Conservation (phyloP, 148 eudicot genomes). For the Rhododendron molle region DNA sequence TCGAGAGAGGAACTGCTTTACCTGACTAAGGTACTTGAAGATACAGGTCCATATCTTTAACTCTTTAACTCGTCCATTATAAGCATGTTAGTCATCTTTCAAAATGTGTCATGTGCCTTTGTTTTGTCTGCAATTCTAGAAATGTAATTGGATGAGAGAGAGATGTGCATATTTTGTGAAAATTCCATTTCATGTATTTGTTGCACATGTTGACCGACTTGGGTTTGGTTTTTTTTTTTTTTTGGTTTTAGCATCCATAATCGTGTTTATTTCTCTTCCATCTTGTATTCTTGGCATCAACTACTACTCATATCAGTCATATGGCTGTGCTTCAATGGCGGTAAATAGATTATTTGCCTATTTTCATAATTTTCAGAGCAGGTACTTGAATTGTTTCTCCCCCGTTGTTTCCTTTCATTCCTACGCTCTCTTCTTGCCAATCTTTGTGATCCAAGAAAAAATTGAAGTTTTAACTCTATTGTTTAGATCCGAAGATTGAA, state of each 20-base stretch:
- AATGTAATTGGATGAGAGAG: not conserved
- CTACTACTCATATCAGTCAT: not conserved
- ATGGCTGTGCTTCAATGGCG: not conserved
- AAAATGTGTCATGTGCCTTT: not conserved
- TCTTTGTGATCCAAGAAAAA: not conserved
- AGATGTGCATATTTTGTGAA: not conserved
- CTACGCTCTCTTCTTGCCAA: not conserved
- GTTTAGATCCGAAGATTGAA: not conserved
- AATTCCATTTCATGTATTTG: not conserved
- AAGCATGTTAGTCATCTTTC: not conserved
- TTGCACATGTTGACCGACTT: not conserved
- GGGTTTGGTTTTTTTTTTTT: not conserved
- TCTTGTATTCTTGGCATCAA: not conserved
- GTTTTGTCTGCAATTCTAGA: not conserved
- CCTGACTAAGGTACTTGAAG: conserved; percentile 63
- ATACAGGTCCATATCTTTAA: not conserved
- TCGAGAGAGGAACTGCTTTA: conserved; percentile 96
- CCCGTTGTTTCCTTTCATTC: not conserved
- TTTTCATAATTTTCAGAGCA: not conserved
- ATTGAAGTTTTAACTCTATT: not conserved
- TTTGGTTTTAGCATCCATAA: not conserved
- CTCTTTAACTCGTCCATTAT: not conserved
- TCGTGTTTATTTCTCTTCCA: not conserved
- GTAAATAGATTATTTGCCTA: not conserved
- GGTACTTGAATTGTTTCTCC: not conserved